phyloP scores from a whole-genome alignment of 306 rosid genomes.

The Mimosa pudica region DNA sequence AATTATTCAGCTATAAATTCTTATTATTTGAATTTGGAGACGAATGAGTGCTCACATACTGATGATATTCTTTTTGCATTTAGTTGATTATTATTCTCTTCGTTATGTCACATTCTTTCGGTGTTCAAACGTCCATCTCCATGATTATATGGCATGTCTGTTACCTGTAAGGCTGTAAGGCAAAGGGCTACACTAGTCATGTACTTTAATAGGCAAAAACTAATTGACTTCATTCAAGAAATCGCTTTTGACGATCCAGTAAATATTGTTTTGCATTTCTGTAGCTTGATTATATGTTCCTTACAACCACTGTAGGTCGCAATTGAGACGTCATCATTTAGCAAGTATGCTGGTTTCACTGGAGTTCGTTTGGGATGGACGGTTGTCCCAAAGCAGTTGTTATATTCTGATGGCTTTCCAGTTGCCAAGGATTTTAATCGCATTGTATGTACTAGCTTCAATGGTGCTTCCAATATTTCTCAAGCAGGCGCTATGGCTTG shows the following conservation, averaged over 20 bases:
- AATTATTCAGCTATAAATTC: conserved; percentile 30
- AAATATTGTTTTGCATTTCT: neutral
- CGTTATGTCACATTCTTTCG: neutral
- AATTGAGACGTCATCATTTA: conserved; percentile 89
- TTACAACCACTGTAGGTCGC: conserved; percentile 68
- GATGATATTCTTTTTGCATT: neutral
- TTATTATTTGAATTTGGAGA: conserved; percentile 13
- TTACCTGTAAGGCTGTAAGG: no score
- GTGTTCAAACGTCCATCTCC: neutral
- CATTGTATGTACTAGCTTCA: conserved; percentile 86
- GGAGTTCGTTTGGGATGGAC: conserved; percentile 99
- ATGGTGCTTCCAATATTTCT: conserved; percentile 90
- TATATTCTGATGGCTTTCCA: conserved; percentile 86
- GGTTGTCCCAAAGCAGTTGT: conserved; percentile 81
- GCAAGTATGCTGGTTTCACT: conserved; percentile 96
- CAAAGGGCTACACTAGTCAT: neutral
- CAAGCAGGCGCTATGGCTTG: conserved; percentile 97
- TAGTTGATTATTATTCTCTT: conserved; percentile 19
- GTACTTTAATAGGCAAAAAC: conserved; percentile 4
- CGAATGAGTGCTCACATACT: neutral
- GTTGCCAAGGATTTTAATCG: conserved; percentile 95
- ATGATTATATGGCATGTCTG: no score
- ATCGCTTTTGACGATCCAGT: conserved; percentile 9
- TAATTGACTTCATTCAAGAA: neutral
- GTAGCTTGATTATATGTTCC: conserved; percentile 7